These are phyloP conservation scores for Fusarium nodosum DNA, from an alignment of 2,329 filamentous ascomycete genomes.

Conservation along the genomic window DNA sequence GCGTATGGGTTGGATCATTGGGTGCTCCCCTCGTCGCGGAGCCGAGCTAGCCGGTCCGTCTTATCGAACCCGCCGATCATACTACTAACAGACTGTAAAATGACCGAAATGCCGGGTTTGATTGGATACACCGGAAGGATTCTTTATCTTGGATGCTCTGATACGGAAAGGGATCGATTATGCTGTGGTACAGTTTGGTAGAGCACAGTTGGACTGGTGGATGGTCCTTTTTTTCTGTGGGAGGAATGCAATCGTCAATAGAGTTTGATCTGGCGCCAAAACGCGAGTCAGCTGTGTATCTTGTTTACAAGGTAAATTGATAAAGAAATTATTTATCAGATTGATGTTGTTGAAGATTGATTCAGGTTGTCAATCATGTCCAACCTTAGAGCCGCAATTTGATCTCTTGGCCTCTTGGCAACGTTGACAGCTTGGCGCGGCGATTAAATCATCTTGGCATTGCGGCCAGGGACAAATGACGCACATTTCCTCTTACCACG, in stretches of 20 bases:
- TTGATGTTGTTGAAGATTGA: background rate
- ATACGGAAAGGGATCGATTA: constrained; percentile 5
- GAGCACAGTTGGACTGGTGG: constrained; percentile 4
- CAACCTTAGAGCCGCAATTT: constrained; percentile 22
- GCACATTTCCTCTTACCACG: background rate
- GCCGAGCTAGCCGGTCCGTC: constrained; percentile 33
- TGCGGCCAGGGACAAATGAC: background rate
- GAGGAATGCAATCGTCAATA: constrained; percentile 18
- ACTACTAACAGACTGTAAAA: constrained; percentile 8
- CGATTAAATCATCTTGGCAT: constrained; percentile 21
- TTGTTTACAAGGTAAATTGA: background rate
- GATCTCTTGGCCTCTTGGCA: constrained; percentile 37
- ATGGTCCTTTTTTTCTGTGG: constrained; percentile 2
- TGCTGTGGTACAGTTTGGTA: background rate
- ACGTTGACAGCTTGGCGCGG: constrained; percentile 29
- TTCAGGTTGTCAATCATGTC: constrained; percentile 3
- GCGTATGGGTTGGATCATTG: constrained; percentile 12
- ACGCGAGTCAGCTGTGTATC: background rate
- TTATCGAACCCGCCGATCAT: constrained; percentile 32
- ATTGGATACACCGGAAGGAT: constrained; percentile 11
- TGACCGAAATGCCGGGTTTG: background rate
- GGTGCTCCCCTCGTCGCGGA: constrained; percentile 3
- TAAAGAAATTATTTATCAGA: background rate
- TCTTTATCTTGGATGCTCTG: constrained; percentile 12
- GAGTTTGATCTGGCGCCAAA: constrained; percentile 21